phyloP scores from a whole-genome alignment of 805 yeast species.

The Sugiyamaella chiloensis region DNA sequence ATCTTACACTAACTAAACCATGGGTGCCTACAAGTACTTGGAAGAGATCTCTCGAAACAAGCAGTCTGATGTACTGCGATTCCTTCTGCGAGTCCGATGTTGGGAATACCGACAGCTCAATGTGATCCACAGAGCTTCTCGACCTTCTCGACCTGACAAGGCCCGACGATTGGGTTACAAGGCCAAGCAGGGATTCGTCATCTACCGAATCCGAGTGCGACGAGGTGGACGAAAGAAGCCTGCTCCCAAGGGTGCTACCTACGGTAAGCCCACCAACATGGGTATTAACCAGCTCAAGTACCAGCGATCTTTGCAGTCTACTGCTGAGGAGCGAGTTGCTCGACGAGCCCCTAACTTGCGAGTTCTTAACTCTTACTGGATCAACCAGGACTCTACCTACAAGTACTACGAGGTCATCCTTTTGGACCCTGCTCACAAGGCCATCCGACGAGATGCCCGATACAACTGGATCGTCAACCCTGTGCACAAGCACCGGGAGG shows the following conservation, averaged over 20 bases:
- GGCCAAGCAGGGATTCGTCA: conserved; percentile 99
- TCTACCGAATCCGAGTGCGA: conserved; percentile 98
- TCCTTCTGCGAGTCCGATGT: conserved; percentile 99
- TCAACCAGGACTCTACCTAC: conserved; percentile 99
- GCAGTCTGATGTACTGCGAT: conserved; percentile 99
- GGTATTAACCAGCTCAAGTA: conserved; percentile 99
- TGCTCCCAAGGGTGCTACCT: conserved; percentile 99
- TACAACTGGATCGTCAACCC: conserved; percentile 99
- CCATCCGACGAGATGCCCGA: conserved; percentile 97
- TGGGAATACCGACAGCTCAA: conserved; percentile 99
- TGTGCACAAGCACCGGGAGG: conserved; percentile 99
- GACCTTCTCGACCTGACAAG: conserved; percentile 99
- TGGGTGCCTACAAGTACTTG: conserved; percentile 99
- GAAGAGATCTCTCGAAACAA: conserved; percentile 99
- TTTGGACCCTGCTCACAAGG: conserved; percentile 97
- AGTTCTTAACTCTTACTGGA: conserved; percentile 99
- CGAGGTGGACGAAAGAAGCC: conserved; percentile 99
- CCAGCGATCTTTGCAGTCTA: conserved; percentile 97
- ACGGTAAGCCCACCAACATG: conserved; percentile 99
- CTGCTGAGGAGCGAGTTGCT: conserved; percentile 99
- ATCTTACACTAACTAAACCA: conserved; percentile 23
- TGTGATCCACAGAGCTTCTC: conserved; percentile 97
- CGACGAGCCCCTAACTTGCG: conserved; percentile 98
- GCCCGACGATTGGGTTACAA: conserved; percentile 99
- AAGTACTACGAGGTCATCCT: conserved; percentile 98